Percentiles rank a stretch among this genome's conserved stretches.
These are phyloP conservation scores for Flaveria sonorensis DNA, from an alignment of 129 eudicot species.

Conservation along the genomic window DNA sequence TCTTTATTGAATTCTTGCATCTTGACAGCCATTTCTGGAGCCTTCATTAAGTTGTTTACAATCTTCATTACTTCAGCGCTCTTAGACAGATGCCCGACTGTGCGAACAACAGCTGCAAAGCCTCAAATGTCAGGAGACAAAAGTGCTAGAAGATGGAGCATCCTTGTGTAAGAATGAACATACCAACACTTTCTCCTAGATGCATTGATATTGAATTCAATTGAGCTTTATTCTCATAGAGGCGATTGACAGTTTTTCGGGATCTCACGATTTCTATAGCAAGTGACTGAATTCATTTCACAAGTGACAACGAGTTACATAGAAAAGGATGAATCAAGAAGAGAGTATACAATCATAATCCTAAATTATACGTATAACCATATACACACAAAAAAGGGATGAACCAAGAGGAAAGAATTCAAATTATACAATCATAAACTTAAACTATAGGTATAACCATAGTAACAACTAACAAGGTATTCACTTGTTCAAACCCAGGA, in stretches of 20 bases:
- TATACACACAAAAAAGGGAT: too few relatives aligned
- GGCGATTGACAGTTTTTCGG: conserved; percentile 89
- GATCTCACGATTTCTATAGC: conserved; percentile 90
- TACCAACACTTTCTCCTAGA: conserved; percentile 98
- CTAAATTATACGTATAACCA: too few relatives aligned
- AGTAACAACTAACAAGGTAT: too few relatives aligned
- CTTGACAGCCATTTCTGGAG: conserved; percentile 80
- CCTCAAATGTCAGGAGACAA: conserved; percentile 15
- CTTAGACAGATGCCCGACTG: conserved; percentile 91
- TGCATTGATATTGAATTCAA: conserved; percentile 97
- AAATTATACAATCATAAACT: too few relatives aligned
- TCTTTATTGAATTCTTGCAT: conserved; percentile 96
- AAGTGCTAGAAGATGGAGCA: neutral
- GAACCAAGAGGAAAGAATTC: too few relatives aligned
- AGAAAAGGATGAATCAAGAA: conserved; percentile 6
- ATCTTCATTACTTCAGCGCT: conserved; percentile 97
- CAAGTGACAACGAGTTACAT: conserved; percentile 11
- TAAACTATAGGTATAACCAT: too few relatives aligned
- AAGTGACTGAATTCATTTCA: conserved; percentile 58
- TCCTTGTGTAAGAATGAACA: conserved; percentile 6
- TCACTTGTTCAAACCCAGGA: too few relatives aligned
- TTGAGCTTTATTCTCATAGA: conserved; percentile 94
- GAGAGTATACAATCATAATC: neutral
- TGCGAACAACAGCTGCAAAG: conserved; percentile 85
- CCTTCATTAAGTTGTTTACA: conserved; percentile 89